Percentiles rank a stretch among this genome's conserved stretches.
Evolutionary conservation across 495 filamentous ascomycete genomes (phyloP).

Genomic region (Apiosordaria backusii): DNA sequence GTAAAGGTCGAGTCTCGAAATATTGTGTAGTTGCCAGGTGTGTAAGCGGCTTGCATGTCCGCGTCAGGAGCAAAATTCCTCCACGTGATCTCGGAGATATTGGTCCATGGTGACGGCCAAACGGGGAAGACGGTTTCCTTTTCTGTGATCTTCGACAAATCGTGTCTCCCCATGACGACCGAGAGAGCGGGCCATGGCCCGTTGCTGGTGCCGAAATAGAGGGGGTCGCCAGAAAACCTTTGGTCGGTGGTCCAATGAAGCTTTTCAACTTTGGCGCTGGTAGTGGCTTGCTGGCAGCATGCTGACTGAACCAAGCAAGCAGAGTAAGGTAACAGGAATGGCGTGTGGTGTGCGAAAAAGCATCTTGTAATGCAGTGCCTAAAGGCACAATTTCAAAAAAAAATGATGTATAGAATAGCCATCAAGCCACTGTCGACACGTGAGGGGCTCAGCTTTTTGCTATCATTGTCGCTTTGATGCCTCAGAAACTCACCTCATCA

Average conservation of each 20-base stretch:
- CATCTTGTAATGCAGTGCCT: background rate
- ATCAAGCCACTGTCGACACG: background rate
- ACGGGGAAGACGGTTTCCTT: background rate
- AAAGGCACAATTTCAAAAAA: background rate
- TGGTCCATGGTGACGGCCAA: background rate
- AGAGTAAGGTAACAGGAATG: background rate
- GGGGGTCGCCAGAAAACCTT: background rate
- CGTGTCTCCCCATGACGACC: background rate
- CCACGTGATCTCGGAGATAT: background rate
- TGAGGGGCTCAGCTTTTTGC: background rate
- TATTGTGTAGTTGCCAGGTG: background rate
- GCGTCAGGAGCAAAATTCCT: background rate
- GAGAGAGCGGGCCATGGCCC: background rate
- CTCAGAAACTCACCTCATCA: background rate
- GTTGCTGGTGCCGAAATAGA: background rate
- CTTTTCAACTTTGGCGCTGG: background rate
- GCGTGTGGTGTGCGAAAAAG: background rate
- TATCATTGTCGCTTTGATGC: background rate
- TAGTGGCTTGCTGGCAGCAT: background rate
- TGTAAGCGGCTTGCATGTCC: background rate
- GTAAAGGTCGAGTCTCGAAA: background rate
- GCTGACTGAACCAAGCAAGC: background rate
- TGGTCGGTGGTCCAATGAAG: background rate
- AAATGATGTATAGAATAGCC: background rate
- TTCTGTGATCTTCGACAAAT: background rate